phyloP scores from a whole-genome alignment of 164 flowering plant genomes.

The Warburgia ugandensis region DNA sequence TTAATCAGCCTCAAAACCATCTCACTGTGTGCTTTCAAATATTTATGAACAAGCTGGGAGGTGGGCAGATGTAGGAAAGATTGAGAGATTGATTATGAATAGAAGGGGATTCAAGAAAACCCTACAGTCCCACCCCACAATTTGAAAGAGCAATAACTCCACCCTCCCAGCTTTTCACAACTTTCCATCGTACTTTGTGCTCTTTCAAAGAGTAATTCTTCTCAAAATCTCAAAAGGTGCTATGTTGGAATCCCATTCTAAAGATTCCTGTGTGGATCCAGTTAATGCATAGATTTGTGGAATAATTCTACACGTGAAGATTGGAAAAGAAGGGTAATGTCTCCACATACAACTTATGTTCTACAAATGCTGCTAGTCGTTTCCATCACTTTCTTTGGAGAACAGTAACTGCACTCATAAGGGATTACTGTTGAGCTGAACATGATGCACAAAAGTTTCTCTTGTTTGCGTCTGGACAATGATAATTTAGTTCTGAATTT shows the following conservation, averaged over 20 bases:
- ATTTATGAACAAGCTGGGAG: conserved; percentile 47
- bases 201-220: no score
- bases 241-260: no score
- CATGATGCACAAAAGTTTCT: no score
- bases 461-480: no score
- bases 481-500: no score
- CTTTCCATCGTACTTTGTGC: no score
- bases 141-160: no score
- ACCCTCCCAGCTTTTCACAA: no score
- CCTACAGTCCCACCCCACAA: conserved; percentile 41
- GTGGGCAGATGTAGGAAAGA: conserved; percentile 43
- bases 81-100: conserved; percentile 31
- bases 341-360: conserved; percentile 28
- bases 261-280: no score
- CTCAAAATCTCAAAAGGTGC: no score
- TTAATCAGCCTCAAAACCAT: conserved; percentile 50
- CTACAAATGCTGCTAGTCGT: conserved; percentile 26
- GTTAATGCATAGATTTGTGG: conserved; percentile 21
- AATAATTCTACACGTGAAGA: conserved; percentile 17
- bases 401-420: conserved; percentile 27
- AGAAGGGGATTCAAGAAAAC: conserved; percentile 35
- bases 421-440: conserved; percentile 35
- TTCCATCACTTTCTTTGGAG: conserved; percentile 33
- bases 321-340: conserved; percentile 23
- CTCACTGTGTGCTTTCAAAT: conserved; percentile 44